Conservation (phyloP, 2,329 filamentous ascomycete genomes). For the Penicillium sp. region DNA sequence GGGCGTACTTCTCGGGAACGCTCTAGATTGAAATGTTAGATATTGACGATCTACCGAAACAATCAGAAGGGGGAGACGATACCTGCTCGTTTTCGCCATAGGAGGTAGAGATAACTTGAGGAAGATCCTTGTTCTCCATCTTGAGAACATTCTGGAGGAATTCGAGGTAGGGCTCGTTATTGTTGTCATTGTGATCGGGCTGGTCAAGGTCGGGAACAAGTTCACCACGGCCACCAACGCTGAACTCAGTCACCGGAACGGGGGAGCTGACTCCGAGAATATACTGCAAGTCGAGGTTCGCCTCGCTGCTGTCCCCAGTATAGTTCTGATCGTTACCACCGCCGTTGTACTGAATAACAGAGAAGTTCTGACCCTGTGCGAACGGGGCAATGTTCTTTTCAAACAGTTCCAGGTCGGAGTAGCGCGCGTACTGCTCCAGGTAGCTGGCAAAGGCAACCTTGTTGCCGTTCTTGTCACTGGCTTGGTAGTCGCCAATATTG, state of each 20-base stretch:
- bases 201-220: slow-evolving; percentile 51
- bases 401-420: slow-evolving; percentile 47
- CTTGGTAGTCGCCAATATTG: slow-evolving; percentile 44
- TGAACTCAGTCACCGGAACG: slow-evolving; percentile 48
- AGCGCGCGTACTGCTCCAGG: slow-evolving; percentile 51
- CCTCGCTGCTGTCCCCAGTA: slow-evolving; percentile 45
- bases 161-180: slow-evolving; percentile 49
- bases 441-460: slow-evolving; percentile 49
- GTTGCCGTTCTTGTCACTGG: slow-evolving; percentile 37
- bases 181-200: slow-evolving; percentile 41
- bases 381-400: slow-evolving; percentile 39
- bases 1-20: slow-evolving; percentile 39
- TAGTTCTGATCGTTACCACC: slow-evolving; percentile 40
- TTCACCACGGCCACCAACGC: slow-evolving; percentile 47
- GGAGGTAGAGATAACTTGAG: slow-evolving; percentile 43
- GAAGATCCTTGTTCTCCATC: slow-evolving; percentile 29
- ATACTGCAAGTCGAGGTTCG: slow-evolving; percentile 53
- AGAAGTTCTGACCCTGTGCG: slow-evolving; percentile 47
- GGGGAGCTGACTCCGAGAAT: slow-evolving; percentile 47
- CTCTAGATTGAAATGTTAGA: slow-evolving; percentile 20
- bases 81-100: slow-evolving; percentile 46
- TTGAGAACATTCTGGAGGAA: slow-evolving; percentile 37
- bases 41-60: background rate
- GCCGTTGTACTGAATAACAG: slow-evolving; percentile 45
- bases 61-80: background rate